phyloP scores from a whole-genome alignment of 768 basidiomycete genomes.

The Cystofilobasidium ferigula region DNA sequence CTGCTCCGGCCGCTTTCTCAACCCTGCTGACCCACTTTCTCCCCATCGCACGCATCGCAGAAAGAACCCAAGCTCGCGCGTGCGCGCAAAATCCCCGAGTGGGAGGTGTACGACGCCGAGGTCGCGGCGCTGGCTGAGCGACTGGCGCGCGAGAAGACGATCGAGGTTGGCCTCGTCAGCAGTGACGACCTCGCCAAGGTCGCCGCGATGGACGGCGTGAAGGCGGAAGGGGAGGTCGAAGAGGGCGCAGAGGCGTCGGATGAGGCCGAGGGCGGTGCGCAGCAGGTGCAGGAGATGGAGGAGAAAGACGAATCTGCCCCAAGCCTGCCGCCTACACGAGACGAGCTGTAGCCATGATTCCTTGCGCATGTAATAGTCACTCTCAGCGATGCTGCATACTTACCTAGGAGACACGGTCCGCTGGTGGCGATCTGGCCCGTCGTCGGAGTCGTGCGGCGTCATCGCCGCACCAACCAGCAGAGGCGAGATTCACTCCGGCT shows the following conservation, averaged over 20 bases:
- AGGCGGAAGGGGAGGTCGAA: neutral
- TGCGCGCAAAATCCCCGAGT: constrained; percentile 91
- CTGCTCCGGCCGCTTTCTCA: neutral
- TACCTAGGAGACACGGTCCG: too few species aligned
- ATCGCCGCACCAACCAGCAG: too few species aligned
- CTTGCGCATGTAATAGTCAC: too few species aligned
- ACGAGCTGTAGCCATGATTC: too few species aligned
- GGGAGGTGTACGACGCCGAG: constrained; percentile 87
- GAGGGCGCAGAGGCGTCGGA: neutral
- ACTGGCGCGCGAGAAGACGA: constrained; percentile 46
- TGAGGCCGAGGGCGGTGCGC: too few species aligned
- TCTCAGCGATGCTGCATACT: too few species aligned
- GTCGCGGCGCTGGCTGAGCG: constrained; percentile 70
- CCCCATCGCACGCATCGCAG: constrained; percentile 41
- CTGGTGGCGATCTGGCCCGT: too few species aligned
- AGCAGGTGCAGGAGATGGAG: too few species aligned
- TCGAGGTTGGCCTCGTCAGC: constrained; percentile 3
- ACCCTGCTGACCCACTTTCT: neutral
- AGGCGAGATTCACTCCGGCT: too few species aligned
- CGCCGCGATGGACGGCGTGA: constrained; percentile 9
- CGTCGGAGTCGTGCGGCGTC: too few species aligned
- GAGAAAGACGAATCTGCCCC: too few species aligned
- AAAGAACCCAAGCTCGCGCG: constrained; percentile 94
- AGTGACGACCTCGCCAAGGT: constrained; percentile 10
- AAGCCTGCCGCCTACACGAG: too few species aligned